Evolutionary conservation across 2,329 filamentous ascomycete genomes (phyloP).

Genomic region (Teratosphaeria epicoccoides): DNA sequence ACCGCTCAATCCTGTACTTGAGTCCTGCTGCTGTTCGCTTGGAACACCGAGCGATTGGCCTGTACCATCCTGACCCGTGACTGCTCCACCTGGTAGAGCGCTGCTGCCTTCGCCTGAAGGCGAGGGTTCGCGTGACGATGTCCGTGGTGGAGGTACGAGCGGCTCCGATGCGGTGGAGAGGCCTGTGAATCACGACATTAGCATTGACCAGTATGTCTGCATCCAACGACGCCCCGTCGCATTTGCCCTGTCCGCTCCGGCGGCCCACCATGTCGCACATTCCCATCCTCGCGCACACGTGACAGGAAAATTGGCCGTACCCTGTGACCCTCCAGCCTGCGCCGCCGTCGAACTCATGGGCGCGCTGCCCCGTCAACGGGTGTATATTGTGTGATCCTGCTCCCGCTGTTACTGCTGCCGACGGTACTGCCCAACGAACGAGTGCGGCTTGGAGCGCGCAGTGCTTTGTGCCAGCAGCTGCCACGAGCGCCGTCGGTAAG

Average conservation of each 20-base stretch:
- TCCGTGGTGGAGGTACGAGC: slow-evolving; percentile 11
- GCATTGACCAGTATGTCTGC: not conserved
- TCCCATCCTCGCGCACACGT: not conserved
- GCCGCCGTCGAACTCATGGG: not conserved
- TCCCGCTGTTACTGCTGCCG: not conserved
- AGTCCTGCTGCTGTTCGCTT: slow-evolving; percentile 7
- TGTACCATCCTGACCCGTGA: slow-evolving; percentile 4
- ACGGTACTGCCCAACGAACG: not conserved
- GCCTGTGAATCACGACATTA: slow-evolving; percentile 7
- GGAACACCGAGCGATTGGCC: slow-evolving; percentile 9
- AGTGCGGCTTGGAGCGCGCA: not conserved
- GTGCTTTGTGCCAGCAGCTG: not conserved
- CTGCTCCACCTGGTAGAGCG: slow-evolving; percentile 9
- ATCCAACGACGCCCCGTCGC: not conserved
- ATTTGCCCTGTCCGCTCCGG: too few species aligned
- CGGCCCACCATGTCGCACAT: slow-evolving; percentile 3
- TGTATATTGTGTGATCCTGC: not conserved
- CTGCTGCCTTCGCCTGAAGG: slow-evolving; percentile 7
- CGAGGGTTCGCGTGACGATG: slow-evolving; percentile 11
- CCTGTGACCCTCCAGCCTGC: slow-evolving; percentile 1
- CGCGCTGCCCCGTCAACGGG: not conserved
- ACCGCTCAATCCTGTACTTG: slow-evolving; percentile 32
- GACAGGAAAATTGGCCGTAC: slow-evolving; percentile 2
- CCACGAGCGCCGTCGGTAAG: not conserved
- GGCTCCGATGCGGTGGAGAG: slow-evolving; percentile 13